phyloP scores from a whole-genome alignment of 1,284 basidiomycete species.

The Marasmius tenuissimus region DNA sequence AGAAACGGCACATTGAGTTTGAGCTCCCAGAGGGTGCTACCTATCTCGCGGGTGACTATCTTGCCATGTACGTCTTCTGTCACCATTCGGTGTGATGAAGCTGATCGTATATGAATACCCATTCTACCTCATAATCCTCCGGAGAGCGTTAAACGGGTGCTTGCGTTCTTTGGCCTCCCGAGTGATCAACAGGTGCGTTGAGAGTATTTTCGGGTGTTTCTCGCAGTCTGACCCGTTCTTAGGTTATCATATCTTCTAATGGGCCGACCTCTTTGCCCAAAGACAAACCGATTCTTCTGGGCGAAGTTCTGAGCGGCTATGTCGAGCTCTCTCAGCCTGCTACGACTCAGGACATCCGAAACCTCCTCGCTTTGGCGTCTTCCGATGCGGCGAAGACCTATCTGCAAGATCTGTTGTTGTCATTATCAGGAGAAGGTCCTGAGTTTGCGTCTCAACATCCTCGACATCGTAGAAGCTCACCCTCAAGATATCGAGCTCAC shows the following conservation, averaged over 20 bases:
- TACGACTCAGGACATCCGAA: conserved; percentile 38
- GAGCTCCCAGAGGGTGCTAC: conserved; percentile 41
- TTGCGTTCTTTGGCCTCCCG: conserved; percentile 37
- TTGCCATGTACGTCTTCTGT: conserved; percentile 38
- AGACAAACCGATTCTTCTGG: conserved; percentile 34
- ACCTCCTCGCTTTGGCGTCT: conserved; percentile 20
- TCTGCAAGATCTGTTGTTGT: conserved; percentile 27
- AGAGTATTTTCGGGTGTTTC: no score
- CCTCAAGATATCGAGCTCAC: conserved; percentile 36
- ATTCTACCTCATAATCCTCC: conserved; percentile 42
- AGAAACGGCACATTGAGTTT: conserved; percentile 47
- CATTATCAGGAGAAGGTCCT: conserved; percentile 38
- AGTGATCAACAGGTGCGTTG: conserved; percentile 43
- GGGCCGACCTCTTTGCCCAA: conserved; percentile 43
- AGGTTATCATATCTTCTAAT: conserved; percentile 39
- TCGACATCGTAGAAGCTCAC: conserved; percentile 45
- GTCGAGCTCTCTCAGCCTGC: conserved; percentile 50
- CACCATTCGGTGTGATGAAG: background rate
- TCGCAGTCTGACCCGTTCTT: background rate
- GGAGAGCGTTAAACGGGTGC: conserved; percentile 38
- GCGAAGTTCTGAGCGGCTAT: conserved; percentile 40
- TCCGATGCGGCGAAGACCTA: conserved; percentile 17
- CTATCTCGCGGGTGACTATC: conserved; percentile 48
- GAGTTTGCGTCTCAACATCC: conserved; percentile 39
- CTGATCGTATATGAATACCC: background rate